Base-by-base conservation (phyloP, 2,329 filamentous ascomycete genomes). In the Penicillium oxalicum region DNA sequence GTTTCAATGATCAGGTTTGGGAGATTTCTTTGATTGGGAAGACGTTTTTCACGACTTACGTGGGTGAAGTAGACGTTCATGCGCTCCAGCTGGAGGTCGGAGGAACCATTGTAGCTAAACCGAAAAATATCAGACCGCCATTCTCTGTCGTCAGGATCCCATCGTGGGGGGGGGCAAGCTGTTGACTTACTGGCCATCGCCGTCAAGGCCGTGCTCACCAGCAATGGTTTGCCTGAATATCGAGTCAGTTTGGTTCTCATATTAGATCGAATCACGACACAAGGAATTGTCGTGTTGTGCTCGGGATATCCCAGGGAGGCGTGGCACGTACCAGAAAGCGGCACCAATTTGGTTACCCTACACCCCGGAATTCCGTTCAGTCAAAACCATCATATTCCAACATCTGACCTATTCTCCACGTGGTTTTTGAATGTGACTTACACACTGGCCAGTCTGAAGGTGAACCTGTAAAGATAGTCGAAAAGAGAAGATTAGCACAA, bases 321-420 rank as follows among this genome's bases (percentile, higher is more conserved):
- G 40, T 39, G 46, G 46, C 45, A 78, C 83, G 63, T 77, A 88
- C 86, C 93, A 98, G 84, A 98, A 98, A 78, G 93, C 93, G 81
- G 93, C 93, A 91, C 93, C 93, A 67, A 97, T 95, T 88, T 98
- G 93, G 87, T 98, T 98, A 84, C 93, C 93, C 91, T 96, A 67
- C 64, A 44, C 7, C 48, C 57, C 60, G 65, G 61, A 53, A 62
- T 48, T 53, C 52, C 46, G 53, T 60, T 64, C 57, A 66, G 60
- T 54, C 34, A 37, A 38, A 49, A 42, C 43, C 35, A 49, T 53
- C 26, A 50, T 34, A 24, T 40, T 33, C 41, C 28, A 32, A 32
- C 26, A 36, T 24, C 6, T 32, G 29, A 32, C 43, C 36, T 26
- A 8, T 45, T 36, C 12, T 32, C 43, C 43, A 45, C 35, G 35